phyloP scores from a whole-genome alignment of 805 yeast genomes.

The Metschnikowia borealis region DNA sequence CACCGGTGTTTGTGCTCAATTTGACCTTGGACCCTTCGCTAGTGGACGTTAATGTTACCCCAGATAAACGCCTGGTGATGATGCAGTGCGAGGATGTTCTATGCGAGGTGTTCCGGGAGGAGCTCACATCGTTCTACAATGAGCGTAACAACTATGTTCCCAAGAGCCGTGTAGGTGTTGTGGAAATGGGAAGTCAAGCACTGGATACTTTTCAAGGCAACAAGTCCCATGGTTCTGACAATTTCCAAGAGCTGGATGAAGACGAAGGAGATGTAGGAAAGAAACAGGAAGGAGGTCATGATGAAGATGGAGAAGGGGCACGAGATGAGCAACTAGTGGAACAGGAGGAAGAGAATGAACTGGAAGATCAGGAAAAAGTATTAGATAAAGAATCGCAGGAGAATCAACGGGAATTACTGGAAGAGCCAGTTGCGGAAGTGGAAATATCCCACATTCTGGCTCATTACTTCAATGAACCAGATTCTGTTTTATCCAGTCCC shows the following conservation, averaged over 20 bases:
- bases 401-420: too few species aligned
- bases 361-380: too few species aligned
- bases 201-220: not conserved
- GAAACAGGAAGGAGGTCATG: conserved; percentile 7
- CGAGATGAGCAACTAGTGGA: not conserved
- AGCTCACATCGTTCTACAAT: conserved; percentile 47
- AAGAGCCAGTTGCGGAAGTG: too few species aligned
- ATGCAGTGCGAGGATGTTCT: conserved; percentile 64
- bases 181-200: conserved; percentile 15
- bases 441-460: not conserved
- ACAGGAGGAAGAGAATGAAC: not conserved
- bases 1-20: conserved; percentile 66
- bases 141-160: conserved; percentile 35
- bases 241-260: conserved; percentile 2
- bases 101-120: conserved; percentile 50
- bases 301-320: not conserved
- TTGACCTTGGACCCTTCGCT: conserved; percentile 47
- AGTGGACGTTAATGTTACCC: conserved; percentile 86
- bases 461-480: not conserved
- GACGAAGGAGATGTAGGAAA: conserved; percentile 7
- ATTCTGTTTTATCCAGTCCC: not conserved
- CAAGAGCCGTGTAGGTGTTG: conserved; percentile 24
- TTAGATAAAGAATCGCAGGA: too few species aligned
- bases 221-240: not conserved
- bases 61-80: conserved; percentile 77